A percentile compares a stretch with the other conserved stretches of the same genome.
Conservation (phyloP, 352 stramenopile genomes). For the Vaucheria bursata region DNA sequence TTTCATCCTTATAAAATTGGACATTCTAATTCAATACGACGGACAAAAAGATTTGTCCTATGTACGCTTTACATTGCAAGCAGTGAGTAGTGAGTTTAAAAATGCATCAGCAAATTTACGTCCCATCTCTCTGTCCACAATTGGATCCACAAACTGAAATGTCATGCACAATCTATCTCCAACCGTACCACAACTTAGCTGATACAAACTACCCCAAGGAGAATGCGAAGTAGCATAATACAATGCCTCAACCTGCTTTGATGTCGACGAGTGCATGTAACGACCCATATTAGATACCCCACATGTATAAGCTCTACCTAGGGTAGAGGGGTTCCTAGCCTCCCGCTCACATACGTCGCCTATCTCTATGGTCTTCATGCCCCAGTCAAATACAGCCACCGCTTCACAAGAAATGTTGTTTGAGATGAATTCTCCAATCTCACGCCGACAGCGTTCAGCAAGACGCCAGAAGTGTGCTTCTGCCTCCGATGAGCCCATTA, state of each 20-base stretch:
- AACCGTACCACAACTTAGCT: constrained; percentile 47
- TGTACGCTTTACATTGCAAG: no score
- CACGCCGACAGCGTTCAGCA: neutral
- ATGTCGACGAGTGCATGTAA: constrained; percentile 5
- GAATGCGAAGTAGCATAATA: constrained; percentile 45
- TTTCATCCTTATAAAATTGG: no score
- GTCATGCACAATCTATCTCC: constrained; percentile 43
- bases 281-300: constrained; percentile 47
- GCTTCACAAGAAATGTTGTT: constrained; percentile 19
- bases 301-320: constrained; percentile 45
- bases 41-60: no score
- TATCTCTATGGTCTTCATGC: constrained; percentile 42
- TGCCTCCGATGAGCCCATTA: neutral
- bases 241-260: constrained; percentile 9
- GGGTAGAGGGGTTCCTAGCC: constrained; percentile 35
- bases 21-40: no score
- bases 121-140: constrained; percentile 16
- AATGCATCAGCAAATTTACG: neutral
- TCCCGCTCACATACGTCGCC: constrained; percentile 40
- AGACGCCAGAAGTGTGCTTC: constrained; percentile 10
- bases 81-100: neutral
- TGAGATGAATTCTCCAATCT: no score
- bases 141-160: constrained; percentile 39
- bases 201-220: constrained; percentile 39
- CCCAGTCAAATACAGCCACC: constrained; percentile 47